Conservation (phyloP, 2,329 filamentous ascomycete genomes). For the Scedosporium apiospermum region DNA sequence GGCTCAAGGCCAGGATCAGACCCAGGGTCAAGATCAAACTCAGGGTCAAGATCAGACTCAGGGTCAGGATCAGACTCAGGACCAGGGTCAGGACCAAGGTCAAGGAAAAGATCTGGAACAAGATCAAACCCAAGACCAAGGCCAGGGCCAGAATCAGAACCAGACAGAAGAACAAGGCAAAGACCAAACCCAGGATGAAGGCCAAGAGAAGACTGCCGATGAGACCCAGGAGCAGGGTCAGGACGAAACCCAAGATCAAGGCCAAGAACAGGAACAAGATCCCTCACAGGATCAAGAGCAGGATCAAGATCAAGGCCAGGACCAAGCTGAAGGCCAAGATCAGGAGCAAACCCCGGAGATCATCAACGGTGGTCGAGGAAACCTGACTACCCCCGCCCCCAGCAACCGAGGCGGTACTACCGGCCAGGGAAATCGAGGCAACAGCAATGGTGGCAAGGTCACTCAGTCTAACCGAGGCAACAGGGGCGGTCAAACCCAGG, state of each 20-base stretch:
- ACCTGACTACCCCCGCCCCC: neutral
- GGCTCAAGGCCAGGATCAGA: too few species aligned
- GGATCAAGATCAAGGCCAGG: neutral
- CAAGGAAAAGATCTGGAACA: constrained; percentile 1
- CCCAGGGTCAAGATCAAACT: too few species aligned
- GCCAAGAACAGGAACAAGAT: constrained; percentile 9
- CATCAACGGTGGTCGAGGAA: neutral
- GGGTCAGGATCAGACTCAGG: constrained; percentile 13
- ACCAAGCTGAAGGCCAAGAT: neutral
- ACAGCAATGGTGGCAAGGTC: neutral
- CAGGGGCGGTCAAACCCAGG: constrained; percentile 3
- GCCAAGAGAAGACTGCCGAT: constrained; percentile 12
- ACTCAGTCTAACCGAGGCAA: constrained; percentile 6
- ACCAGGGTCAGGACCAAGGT: constrained; percentile 5
- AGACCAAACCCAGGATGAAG: constrained; percentile 9
- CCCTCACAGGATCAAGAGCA: neutral
- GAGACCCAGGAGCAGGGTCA: constrained; percentile 9
- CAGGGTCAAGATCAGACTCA: neutral
- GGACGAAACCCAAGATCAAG: constrained; percentile 10
- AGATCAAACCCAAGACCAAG: neutral
- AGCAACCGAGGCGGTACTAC: constrained; percentile 9
- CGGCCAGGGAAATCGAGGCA: constrained; percentile 10
- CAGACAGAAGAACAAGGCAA: too few species aligned
- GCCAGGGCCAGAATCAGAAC: too few species aligned
- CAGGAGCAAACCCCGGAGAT: neutral